These are phyloP conservation scores for Apiotrichum veenhuisii DNA, from an alignment of 1,284 basidiomycete genomes.

Conservation along the genomic window DNA sequence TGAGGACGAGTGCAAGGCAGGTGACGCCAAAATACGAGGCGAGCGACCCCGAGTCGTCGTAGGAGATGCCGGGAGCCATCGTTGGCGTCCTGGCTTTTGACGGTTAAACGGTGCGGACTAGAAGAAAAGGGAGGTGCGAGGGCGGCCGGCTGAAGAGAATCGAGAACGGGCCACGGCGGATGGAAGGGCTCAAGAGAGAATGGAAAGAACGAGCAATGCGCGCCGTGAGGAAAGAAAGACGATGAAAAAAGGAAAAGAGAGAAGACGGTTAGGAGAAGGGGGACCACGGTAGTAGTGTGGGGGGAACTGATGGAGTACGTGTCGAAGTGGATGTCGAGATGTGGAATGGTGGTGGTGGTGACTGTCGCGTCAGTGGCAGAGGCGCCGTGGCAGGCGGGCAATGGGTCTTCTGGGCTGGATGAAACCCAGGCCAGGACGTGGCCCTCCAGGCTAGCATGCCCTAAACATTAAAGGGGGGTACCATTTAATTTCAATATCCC, in stretches of 20 bases:
- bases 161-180: too few species aligned
- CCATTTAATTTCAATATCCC: too few species aligned
- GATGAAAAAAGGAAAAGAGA: background rate
- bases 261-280: background rate
- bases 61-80: constrained; percentile 52
- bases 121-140: background rate
- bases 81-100: constrained; percentile 11
- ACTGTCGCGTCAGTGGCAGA: background rate
- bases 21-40: constrained; percentile 85
- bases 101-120: background rate
- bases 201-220: background rate
- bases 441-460: too few species aligned
- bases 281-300: background rate
- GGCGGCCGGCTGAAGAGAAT: background rate
- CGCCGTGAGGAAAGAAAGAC: background rate
- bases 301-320: background rate
- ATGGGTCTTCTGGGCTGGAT: too few species aligned
- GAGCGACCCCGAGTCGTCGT: constrained; percentile 85
- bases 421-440: background rate
- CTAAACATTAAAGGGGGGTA: too few species aligned
- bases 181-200: background rate
- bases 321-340: background rate
- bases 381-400: background rate
- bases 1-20: constrained; percentile 71
- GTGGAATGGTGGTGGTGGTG: background rate